Evolutionary conservation across 1,139 yeast species (phyloP), one percentile per base, ranked within the genome.

Genomic region (Zygosaccharomyces pseudobailii): DNA sequence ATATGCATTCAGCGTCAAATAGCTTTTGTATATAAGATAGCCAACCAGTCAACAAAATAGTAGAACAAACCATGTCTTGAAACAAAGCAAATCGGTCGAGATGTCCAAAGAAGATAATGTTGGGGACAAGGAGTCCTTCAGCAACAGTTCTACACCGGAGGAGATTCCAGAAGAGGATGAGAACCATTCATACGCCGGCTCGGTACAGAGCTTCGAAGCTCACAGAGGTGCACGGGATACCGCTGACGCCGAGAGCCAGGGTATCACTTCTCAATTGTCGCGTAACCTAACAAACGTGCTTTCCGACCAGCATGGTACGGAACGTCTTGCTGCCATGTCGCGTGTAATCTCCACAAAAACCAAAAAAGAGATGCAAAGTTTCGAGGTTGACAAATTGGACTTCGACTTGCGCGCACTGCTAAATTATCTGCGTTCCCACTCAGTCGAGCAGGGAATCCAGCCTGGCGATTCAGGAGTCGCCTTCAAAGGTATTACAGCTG

Each of bases 401-500:
- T 71, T 72, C 50, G 75, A 72, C 55, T 59, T 73, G 40, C 59
- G 68, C 45, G 62, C 71, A 22, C 52, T 75, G 28, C 60, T 75
- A 43, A 66, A 72, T 45, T 70, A 70, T 50, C 56, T 71, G 48
- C 63, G 70, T 47, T 54, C 63, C 10, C 61, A 63, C 38, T 65
- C 63, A 47, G 45, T 56, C 23, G 71, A 70, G 42, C 73, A 73
- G 54, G 79, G 79, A 50, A 68, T 72, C 40, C 72, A 70, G 49
- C 68, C 71, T n/a, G 73, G 74, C 48, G 70, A 69, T 45, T 71
- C 79, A 8, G 82, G 81, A 59, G 71, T 77, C 40, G 71, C 74
- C 8, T 74, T 76, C 60, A 65, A 66, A 45, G 65, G 67, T 48
- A 56, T 76, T 32, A 73, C 78, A n/a, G 74, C 76, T 45, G 65